Conservation (phyloP, 345 rosid genomes). For the Abelmoschus esculentus region DNA sequence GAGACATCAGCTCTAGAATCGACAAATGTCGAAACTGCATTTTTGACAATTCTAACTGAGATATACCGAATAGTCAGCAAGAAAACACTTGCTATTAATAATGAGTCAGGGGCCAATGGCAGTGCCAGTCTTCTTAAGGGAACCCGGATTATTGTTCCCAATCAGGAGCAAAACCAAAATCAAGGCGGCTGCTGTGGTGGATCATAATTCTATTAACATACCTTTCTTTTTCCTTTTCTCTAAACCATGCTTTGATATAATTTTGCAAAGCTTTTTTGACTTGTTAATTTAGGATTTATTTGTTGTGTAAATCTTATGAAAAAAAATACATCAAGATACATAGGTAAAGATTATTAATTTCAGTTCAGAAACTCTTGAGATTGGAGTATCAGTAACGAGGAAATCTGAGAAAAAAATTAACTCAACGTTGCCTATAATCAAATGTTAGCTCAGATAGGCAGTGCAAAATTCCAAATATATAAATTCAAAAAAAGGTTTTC, state of each 20-base stretch:
- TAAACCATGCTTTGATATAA: not conserved
- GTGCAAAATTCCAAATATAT: too few relatives aligned
- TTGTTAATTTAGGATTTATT: not conserved
- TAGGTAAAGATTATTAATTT: not conserved
- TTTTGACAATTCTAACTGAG: constrained; percentile 49
- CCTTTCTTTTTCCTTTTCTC: not conserved
- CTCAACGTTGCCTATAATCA: not conserved
- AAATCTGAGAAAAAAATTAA: too few relatives aligned
- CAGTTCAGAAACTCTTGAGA: too few relatives aligned
- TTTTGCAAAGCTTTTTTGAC: not conserved
- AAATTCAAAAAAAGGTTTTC: not conserved
- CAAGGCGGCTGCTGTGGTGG: constrained; percentile 45
- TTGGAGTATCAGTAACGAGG: too few relatives aligned
- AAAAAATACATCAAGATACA: not conserved
- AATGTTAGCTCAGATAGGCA: not conserved
- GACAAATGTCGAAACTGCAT: constrained; percentile 62
- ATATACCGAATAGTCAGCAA: constrained; percentile 58
- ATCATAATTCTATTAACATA: constrained; percentile 14
- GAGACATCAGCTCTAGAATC: constrained; percentile 72
- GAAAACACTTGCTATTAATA: constrained; percentile 48
- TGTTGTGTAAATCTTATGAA: not conserved
- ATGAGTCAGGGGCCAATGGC: constrained; percentile 24
- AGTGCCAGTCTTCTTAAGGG: constrained; percentile 47
- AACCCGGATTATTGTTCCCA: constrained; percentile 51
- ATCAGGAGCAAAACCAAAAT: constrained; percentile 26